Conservation (phyloP, 371 early-diverging fungal genomes). For the Apophysomyces variabilis region DNA sequence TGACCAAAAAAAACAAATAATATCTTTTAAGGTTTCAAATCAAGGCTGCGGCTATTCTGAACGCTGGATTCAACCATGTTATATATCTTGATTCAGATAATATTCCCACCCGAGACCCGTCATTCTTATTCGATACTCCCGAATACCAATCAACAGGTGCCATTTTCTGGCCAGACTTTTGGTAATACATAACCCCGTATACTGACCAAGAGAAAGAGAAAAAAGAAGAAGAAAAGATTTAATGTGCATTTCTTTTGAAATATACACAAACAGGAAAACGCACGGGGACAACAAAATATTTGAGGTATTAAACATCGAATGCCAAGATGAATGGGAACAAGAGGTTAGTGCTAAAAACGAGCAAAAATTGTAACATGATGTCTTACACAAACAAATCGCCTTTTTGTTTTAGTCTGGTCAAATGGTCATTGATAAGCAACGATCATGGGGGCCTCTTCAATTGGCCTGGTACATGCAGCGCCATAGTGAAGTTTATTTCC, state of each 20-base stretch:
- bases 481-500: slow-evolving; percentile 45
- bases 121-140: slow-evolving; percentile 48
- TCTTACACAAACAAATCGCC: not conserved
- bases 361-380: not conserved
- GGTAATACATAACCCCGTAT: slow-evolving; percentile 25
- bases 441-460: slow-evolving; percentile 45
- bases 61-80: slow-evolving; percentile 51
- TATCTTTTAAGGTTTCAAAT: slow-evolving; percentile 43
- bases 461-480: slow-evolving; percentile 51
- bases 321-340: slow-evolving; percentile 53
- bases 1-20: not conserved
- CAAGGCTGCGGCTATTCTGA: slow-evolving; percentile 55
- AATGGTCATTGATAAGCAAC: slow-evolving; percentile 46
- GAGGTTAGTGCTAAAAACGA: slow-evolving; percentile 30
- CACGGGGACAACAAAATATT: slow-evolving; percentile 49
- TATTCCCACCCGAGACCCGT: slow-evolving; percentile 46
- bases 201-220: too few relatives aligned
- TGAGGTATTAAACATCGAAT: slow-evolving; percentile 38
- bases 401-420: slow-evolving; percentile 41
- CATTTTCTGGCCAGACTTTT: slow-evolving; percentile 65
- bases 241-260: not conserved
- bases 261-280: slow-evolving; percentile 38
- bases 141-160: slow-evolving; percentile 52
- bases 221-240: not conserved
- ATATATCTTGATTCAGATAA: slow-evolving; percentile 65